phyloP scores from a whole-genome alignment of 345 rosid genomes.

The Eucalyptus pauciflora region DNA sequence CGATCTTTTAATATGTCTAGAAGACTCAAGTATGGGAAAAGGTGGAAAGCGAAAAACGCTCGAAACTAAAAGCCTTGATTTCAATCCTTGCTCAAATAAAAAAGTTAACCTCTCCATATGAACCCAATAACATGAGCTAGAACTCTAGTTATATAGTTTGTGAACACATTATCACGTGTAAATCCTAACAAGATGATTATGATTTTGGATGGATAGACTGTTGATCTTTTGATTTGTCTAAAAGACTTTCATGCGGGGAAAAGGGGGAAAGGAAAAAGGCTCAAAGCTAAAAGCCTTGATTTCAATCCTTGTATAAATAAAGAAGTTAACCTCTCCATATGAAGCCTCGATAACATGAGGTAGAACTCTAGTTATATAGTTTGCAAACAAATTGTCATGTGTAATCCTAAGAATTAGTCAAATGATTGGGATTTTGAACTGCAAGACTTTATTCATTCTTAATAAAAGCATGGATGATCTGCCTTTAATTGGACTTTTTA shows the following conservation, averaged over 20 bases:
- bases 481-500: neutral
- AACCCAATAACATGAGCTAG: conserved; percentile 8
- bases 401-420: neutral
- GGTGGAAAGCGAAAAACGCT: neutral
- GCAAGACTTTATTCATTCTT: neutral
- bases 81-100: neutral
- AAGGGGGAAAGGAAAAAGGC: neutral
- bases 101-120: neutral
- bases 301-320: neutral
- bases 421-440: neutral
- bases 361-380: neutral
- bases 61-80: neutral
- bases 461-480: neutral
- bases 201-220: neutral
- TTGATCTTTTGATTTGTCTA: neutral
- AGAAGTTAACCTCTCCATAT: neutral
- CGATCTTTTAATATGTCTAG: neutral
- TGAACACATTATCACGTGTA: neutral
- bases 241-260: neutral
- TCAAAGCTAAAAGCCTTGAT: neutral
- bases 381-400: neutral
- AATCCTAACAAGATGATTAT: neutral
- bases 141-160: neutral
- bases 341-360: conserved; percentile 3
- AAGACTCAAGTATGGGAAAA: neutral